Base-by-base conservation (phyloP, 2,329 filamentous ascomycete species). In the Hypomyces rosellus region DNA sequence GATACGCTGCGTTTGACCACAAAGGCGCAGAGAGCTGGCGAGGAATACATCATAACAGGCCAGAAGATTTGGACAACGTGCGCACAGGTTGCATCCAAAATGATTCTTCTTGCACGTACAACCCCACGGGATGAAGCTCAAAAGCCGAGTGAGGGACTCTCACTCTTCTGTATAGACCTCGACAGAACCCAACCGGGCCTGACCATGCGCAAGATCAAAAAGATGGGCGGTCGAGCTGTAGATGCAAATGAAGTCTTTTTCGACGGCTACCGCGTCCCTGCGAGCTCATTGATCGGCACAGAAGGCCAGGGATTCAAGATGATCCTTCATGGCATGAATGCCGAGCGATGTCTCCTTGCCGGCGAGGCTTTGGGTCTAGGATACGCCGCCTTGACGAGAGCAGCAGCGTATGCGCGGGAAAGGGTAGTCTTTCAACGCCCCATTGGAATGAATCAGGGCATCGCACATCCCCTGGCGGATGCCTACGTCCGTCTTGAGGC, bases 1-100 rank as follows among this genome's bases (percentile, higher is more conserved):
- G 85, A 95, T 52, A 95, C 88, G 0, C 71, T 91, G 11, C 80
- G 83, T 39, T 71, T 95, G 3, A 76, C 74, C 37, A 92, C 88
- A 0, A 68, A 70, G 5, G 88, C 88, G 0, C 75, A 66, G 56
- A 60, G 65, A 36, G 49, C 54, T 3, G 78, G 81, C 16, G 79
- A 78, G 13, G 75, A 72, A 4, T 95, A 91, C 63, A 73, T 69
- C 1, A 75, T 95, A 11, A 80, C 80, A 0, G 88, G 89, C 0
- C 87, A 92, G 63, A 95, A 95, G 70, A 91, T 92, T 49, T 95
- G 89, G 89, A 95, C 93, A 49, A 88, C 88, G 0, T 91, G 82
- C 48, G 89, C 89, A 0, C 88, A 95, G 63, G 85, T 92, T 1
- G 88, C 89, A 0, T 76, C 77, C 4, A 88, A 89, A 60, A 95